phyloP scores from a whole-genome alignment of 192 early-diverging fungal genomes.

The Cladochytrium replicatum region DNA sequence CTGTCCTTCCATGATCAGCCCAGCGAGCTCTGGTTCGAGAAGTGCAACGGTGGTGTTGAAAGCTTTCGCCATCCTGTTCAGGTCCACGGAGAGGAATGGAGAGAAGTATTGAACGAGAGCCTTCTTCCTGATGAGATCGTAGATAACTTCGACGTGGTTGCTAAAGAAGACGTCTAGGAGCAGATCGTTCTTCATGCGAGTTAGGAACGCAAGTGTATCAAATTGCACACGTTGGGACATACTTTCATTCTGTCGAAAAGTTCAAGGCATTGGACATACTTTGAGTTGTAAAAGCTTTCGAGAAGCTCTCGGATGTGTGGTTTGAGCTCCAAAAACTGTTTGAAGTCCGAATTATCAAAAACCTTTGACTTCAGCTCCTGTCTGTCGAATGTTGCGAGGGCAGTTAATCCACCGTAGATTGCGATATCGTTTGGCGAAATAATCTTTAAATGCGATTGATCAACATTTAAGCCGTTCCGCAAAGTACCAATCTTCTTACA shows the following conservation, averaged over 20 bases:
- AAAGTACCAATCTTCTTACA: slow-evolving; percentile 16
- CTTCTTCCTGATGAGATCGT: slow-evolving; percentile 60
- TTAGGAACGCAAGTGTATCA: background rate
- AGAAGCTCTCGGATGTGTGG: slow-evolving; percentile 67
- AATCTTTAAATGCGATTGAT: slow-evolving; percentile 26
- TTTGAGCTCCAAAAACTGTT: slow-evolving; percentile 72
- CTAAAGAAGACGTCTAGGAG: slow-evolving; percentile 65
- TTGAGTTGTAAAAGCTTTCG: slow-evolving; percentile 61
- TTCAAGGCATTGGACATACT: slow-evolving; percentile 58
- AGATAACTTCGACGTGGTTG: slow-evolving; percentile 56
- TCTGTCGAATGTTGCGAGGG: slow-evolving; percentile 66
- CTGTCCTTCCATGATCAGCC: slow-evolving; percentile 57
- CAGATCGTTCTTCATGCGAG: slow-evolving; percentile 28
- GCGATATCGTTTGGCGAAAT: slow-evolving; percentile 76
- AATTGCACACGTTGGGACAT: slow-evolving; percentile 1
- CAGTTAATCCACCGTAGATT: slow-evolving; percentile 67
- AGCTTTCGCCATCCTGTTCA: slow-evolving; percentile 64
- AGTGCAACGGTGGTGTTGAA: slow-evolving; percentile 51
- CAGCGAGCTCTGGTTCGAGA: slow-evolving; percentile 60
- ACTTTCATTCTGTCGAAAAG: slow-evolving; percentile 61
- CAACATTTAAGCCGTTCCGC: slow-evolving; percentile 9
- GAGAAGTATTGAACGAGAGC: slow-evolving; percentile 73
- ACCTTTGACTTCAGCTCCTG: slow-evolving; percentile 58
- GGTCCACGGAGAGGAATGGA: slow-evolving; percentile 69
- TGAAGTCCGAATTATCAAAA: slow-evolving; percentile 64